Conservation (phyloP, 345 rosid genomes). For the Heritiera fomes region DNA sequence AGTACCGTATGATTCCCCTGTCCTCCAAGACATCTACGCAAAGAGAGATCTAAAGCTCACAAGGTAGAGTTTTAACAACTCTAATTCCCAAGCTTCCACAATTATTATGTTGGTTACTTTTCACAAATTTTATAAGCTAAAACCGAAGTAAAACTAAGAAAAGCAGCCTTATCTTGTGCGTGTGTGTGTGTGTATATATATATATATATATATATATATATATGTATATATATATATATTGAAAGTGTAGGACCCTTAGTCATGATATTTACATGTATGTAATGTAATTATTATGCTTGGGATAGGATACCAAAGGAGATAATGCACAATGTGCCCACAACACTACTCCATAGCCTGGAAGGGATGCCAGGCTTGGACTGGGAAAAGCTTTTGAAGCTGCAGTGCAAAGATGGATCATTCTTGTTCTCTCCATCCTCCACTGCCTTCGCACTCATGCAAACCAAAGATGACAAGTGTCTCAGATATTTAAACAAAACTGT, state of each 20-base stretch:
- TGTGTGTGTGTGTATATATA: no score
- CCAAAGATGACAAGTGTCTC: conserved; percentile 64
- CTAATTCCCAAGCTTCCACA: conserved; percentile 13
- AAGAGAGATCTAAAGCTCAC: conserved; percentile 72
- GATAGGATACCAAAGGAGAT: conserved; percentile 86
- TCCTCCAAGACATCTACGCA: conserved; percentile 53
- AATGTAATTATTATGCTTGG: conserved; percentile 36
- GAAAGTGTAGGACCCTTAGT: conserved; percentile 5
- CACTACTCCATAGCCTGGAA: conserved; percentile 92
- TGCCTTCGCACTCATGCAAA: conserved; percentile 85
- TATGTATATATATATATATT: no score
- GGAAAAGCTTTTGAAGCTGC: conserved; percentile 79
- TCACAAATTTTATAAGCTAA: not conserved
- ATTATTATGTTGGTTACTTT: conserved; percentile 31
- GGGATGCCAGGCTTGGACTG: conserved; percentile 84
- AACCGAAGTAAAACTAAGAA: not conserved
- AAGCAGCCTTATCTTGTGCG: conserved; percentile 5
- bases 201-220: no score
- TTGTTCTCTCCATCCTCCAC: conserved; percentile 96
- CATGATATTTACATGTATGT: conserved; percentile 15
- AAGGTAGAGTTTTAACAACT: conserved; percentile 40
- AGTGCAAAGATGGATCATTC: conserved; percentile 81
- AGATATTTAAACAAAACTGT: conserved; percentile 58
- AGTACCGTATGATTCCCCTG: conserved; percentile 56
- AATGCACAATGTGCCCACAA: conserved; percentile 86